These are phyloP conservation scores for Malbranchea cinnamomea DNA, from an alignment of 2,329 filamentous ascomycete genomes.

Conservation along the genomic window DNA sequence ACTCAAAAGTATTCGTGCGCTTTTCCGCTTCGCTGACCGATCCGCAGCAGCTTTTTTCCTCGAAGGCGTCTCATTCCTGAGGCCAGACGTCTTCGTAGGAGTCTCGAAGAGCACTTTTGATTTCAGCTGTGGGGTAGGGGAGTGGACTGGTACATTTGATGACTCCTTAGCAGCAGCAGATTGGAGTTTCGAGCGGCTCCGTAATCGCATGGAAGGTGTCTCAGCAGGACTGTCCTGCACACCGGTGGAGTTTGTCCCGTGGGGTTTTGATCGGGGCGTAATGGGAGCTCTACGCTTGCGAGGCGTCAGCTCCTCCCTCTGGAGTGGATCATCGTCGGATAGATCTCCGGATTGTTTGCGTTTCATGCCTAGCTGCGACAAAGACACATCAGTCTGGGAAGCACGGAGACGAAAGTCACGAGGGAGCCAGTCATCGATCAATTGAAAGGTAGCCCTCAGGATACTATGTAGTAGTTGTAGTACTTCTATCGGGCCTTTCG, in stretches of 20 bases:
- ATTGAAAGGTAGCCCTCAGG: too few species aligned
- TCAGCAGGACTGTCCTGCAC: too few species aligned
- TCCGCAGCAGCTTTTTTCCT: constrained; percentile 59
- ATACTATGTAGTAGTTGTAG: too few species aligned
- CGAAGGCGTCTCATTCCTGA: constrained; percentile 39
- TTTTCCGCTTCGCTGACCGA: constrained; percentile 75
- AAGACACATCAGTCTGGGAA: too few species aligned
- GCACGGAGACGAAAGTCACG: too few species aligned
- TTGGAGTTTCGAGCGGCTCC: constrained; percentile 17
- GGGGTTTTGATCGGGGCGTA: too few species aligned
- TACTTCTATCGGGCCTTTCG: too few species aligned
- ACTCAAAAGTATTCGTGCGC: constrained; percentile 60
- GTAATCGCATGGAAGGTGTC: constrained; percentile 13
- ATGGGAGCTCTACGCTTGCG: constrained; percentile 21
- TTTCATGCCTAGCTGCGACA: constrained; percentile 22
- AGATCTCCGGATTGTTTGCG: constrained; percentile 26
- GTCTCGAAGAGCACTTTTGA: constrained; percentile 26
- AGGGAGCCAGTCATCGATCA: too few species aligned
- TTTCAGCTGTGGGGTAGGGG: constrained; percentile 23
- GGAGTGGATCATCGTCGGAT: constrained; percentile 19
- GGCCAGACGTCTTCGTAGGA: constrained; percentile 18
- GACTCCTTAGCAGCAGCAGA: constrained; percentile 12
- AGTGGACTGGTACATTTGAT: constrained; percentile 20
- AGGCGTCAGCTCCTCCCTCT: constrained; percentile 20
- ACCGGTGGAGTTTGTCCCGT: too few species aligned